Conservation (phyloP, 2,329 filamentous ascomycete species). For the Penicillium brevicompactum region DNA sequence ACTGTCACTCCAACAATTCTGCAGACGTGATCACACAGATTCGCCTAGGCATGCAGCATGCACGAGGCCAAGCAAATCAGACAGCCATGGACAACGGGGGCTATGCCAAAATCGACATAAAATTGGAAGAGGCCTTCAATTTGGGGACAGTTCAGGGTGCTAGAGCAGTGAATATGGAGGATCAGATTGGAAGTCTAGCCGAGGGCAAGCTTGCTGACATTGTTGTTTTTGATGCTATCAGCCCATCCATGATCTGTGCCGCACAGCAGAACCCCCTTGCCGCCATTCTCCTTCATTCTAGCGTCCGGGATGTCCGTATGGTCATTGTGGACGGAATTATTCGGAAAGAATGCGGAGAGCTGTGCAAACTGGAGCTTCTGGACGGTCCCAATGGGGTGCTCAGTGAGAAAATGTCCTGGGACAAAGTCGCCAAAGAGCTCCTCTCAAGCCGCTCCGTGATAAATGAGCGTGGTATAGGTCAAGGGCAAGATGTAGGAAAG, state of each 20-base stretch:
- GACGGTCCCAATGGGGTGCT: no score
- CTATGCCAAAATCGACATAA: no score
- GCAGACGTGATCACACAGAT: slow-evolving; percentile 30
- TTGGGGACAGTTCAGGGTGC: slow-evolving; percentile 36
- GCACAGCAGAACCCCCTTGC: neutral
- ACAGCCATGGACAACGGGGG: no score
- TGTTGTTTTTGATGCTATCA: slow-evolving; percentile 29
- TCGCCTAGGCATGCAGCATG: slow-evolving; percentile 28
- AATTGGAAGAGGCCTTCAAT: no score
- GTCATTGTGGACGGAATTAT: slow-evolving; percentile 33
- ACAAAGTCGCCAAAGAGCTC: no score
- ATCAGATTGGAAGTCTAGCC: slow-evolving; percentile 28
- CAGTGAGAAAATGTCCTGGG: no score
- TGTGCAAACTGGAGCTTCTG: no score
- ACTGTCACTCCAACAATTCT: slow-evolving; percentile 35
- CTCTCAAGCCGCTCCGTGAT: no score
- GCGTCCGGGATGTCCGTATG: slow-evolving; percentile 26
- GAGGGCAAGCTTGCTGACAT: slow-evolving; percentile 34
- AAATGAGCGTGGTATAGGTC: no score
- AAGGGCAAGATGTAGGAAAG: no score
- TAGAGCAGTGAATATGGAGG: slow-evolving; percentile 27
- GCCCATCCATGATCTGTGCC: neutral
- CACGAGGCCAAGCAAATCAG: no score
- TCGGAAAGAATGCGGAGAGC: slow-evolving; percentile 13
- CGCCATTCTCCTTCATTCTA: slow-evolving; percentile 30